Evolutionary conservation across 23 red algal genomes (phyloP).

Genomic region (Pyropia yezoensis): DNA sequence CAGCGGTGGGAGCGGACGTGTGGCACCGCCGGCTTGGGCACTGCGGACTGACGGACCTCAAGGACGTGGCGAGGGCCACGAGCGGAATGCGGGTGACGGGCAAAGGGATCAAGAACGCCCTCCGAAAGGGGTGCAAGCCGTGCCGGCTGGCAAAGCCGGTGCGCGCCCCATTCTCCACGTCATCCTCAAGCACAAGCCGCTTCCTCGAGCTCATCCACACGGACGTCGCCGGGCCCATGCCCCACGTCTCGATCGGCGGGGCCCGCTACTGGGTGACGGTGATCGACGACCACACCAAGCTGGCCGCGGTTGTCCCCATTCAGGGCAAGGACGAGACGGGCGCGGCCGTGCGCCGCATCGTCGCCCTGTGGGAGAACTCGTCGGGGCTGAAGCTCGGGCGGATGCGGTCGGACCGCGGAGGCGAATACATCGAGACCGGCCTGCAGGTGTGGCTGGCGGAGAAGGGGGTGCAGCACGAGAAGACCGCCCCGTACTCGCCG

Average conservation of each 20-base stretch:
- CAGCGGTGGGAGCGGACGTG: no score
- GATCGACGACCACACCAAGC: slow-evolving; percentile 1
- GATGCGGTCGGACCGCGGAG: background rate
- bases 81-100: no score
- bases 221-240: slow-evolving; percentile 14
- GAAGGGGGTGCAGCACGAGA: slow-evolving; percentile 16
- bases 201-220: slow-evolving; percentile 4
- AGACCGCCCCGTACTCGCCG: slow-evolving; percentile 14
- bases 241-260: slow-evolving; percentile 3
- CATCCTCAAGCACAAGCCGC: no score
- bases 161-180: no score
- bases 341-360: slow-evolving; percentile 10
- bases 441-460: slow-evolving; percentile 12
- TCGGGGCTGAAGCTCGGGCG: background rate
- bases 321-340: slow-evolving; percentile 7
- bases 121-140: no score
- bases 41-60: no score
- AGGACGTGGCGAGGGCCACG: no score
- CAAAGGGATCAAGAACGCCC: no score
- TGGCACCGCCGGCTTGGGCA: no score
- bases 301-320: slow-evolving; percentile 8
- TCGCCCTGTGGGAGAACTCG: slow-evolving; percentile 1
- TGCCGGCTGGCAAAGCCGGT: no score
- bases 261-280: slow-evolving; percentile 11
- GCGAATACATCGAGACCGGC: no score